Evolutionary conservation across 306 rosid genomes (phyloP).

Genomic region (Trifolium dubium): DNA sequence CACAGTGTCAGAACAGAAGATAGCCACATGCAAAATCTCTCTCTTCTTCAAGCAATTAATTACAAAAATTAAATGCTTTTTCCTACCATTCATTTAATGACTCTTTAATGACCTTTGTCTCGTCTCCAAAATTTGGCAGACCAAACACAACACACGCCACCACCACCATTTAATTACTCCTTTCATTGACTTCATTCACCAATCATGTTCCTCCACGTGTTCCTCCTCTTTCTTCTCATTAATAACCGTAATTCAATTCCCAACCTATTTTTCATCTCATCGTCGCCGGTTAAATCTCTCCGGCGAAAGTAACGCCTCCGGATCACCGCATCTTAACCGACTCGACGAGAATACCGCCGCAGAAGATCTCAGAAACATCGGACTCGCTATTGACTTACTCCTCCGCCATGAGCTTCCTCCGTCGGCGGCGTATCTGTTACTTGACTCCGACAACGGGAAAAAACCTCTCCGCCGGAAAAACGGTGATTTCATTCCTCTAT

Average conservation of each 20-base stretch:
- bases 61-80: slow-evolving; percentile 42
- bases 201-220: slow-evolving; percentile 62
- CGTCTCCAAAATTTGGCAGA: slow-evolving; percentile 48
- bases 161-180: slow-evolving; percentile 50
- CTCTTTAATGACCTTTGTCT: slow-evolving; percentile 48
- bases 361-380: slow-evolving; percentile 81
- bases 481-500: slow-evolving; percentile 90
- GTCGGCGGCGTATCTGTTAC: slow-evolving; percentile 73
- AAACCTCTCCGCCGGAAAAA: slow-evolving; percentile 81
- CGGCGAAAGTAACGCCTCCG: slow-evolving; percentile 94
- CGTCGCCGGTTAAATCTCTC: slow-evolving; percentile 80
- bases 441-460: slow-evolving; percentile 80
- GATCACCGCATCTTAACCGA: slow-evolving; percentile 88
- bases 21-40: slow-evolving; percentile 14
- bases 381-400: slow-evolving; percentile 87
- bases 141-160: slow-evolving; percentile 49
- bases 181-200: slow-evolving; percentile 30
- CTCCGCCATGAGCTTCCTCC: slow-evolving; percentile 76
- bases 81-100: slow-evolving; percentile 51
- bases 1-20: background rate
- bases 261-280: background rate
- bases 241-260: background rate
- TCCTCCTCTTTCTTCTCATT: background rate
- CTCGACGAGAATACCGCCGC: slow-evolving; percentile 79
- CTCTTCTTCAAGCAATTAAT: slow-evolving; percentile 20